phyloP scores from a whole-genome alignment of 768 basidiomycete species.

The Cystobasidium ongulense region DNA sequence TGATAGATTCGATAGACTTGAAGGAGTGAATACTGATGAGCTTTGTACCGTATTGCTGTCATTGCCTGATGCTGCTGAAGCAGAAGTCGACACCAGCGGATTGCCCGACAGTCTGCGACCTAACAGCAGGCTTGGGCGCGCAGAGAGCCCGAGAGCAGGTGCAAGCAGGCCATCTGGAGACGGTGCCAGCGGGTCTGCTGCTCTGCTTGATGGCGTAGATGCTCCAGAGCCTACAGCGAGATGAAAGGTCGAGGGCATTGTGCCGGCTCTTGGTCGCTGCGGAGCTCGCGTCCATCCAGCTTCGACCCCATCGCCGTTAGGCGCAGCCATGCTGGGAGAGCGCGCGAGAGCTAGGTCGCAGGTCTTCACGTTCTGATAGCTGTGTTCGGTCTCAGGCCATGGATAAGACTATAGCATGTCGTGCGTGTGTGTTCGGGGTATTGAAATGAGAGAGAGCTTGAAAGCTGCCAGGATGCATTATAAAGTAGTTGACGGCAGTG shows the following conservation, averaged over 20 bases:
- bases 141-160: conserved; percentile 11
- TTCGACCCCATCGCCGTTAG: neutral
- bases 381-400: neutral
- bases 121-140: neutral
- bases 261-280: conserved; percentile 25
- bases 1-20: neutral
- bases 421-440: neutral
- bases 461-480: too few relatives aligned
- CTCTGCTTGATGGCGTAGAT: neutral
- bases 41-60: neutral
- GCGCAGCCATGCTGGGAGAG: neutral
- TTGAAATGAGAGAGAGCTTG: too few relatives aligned
- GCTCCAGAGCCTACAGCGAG: neutral
- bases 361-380: neutral
- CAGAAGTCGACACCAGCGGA: neutral
- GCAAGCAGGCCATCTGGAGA: conserved; percentile 22
- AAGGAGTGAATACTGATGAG: neutral
- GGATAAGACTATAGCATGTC: neutral
- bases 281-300: neutral
- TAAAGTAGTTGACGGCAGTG: too few relatives aligned
- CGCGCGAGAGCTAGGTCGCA: neutral
- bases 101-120: conserved; percentile 5
- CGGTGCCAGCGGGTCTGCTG: neutral
- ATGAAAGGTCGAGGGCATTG: conserved; percentile 21
- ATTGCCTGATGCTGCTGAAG: neutral